Evolutionary conservation across 2,329 filamentous ascomycete species (phyloP).

Genomic region (Diaporthe ampelina): DNA sequence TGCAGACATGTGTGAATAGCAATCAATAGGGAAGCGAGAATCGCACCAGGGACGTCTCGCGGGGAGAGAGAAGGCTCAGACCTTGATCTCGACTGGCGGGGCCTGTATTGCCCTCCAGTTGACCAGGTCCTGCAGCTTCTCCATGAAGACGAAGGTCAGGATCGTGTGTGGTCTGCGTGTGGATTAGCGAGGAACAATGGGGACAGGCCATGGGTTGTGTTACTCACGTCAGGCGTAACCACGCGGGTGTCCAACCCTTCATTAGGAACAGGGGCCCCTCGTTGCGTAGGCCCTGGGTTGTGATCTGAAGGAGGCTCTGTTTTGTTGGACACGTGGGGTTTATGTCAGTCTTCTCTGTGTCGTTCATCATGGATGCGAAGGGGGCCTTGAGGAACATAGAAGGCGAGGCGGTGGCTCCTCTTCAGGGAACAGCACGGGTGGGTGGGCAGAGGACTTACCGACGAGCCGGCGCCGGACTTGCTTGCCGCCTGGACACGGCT

Average conservation of each 20-base stretch:
- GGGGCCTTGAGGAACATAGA: too few relatives aligned
- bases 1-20: neutral
- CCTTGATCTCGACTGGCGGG: slow-evolving; percentile 35
- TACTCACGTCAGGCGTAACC: slow-evolving; percentile 58
- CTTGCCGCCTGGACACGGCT: slow-evolving; percentile 56
- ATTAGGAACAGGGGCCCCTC: slow-evolving; percentile 59
- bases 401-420: too few relatives aligned
- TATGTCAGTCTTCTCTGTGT: neutral
- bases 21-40: too few relatives aligned
- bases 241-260: slow-evolving; percentile 62
- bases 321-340: slow-evolving; percentile 28
- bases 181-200: too few relatives aligned
- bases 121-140: slow-evolving; percentile 55
- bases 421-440: too few relatives aligned
- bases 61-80: neutral
- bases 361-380: too few relatives aligned
- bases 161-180: slow-evolving; percentile 61
- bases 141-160: slow-evolving; percentile 62
- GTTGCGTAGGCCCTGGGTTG: slow-evolving; percentile 52
- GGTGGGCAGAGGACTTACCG: too few relatives aligned
- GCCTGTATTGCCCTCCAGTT: slow-evolving; percentile 28
- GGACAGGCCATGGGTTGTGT: too few relatives aligned
- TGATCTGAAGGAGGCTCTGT: slow-evolving; percentile 51
- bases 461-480: slow-evolving; percentile 38
- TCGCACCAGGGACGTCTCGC: neutral